phyloP scores from a whole-genome alignment of 192 early-diverging fungal species.

The Phycomyces nitens region DNA sequence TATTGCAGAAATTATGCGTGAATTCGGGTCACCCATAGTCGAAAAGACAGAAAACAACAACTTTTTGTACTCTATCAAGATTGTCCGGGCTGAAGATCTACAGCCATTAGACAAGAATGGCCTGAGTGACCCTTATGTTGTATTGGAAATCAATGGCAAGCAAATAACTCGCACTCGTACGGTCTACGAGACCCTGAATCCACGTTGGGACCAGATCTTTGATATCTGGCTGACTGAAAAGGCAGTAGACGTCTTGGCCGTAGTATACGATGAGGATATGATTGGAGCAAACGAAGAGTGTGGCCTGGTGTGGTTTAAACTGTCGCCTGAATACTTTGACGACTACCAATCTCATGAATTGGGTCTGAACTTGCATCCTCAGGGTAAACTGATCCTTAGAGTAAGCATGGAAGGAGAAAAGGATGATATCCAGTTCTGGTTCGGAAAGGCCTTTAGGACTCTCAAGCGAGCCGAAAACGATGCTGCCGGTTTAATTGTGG shows the following conservation, averaged over 20 bases:
- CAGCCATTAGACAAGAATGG: constrained; percentile 59
- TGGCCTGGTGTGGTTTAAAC: constrained; percentile 54
- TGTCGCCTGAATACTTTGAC: constrained; percentile 51
- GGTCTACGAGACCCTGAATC: constrained; percentile 65
- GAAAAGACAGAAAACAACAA: constrained; percentile 32
- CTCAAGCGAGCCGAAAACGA: constrained; percentile 67
- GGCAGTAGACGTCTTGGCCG: constrained; percentile 35
- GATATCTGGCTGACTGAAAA: constrained; percentile 54
- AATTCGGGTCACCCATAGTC: constrained; percentile 19
- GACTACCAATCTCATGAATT: constrained; percentile 67
- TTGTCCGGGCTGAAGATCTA: constrained; percentile 62
- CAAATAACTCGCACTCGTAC: constrained; percentile 50
- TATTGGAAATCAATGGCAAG: constrained; percentile 48
- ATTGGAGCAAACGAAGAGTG: constrained; percentile 51
- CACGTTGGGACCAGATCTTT: constrained; percentile 77
- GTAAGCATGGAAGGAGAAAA: constrained; percentile 76
- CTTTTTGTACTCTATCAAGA: constrained; percentile 65
- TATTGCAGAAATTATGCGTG: constrained; percentile 41
- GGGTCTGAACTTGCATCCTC: constrained; percentile 63
- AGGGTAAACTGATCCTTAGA: constrained; percentile 63
- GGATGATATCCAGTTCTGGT: constrained; percentile 79
- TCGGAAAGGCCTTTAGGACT: constrained; percentile 70
- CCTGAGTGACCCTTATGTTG: constrained; percentile 60
- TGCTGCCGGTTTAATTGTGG: constrained; percentile 65
- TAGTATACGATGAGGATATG: constrained; percentile 55